A percentile compares a stretch with the other conserved stretches of the same genome.
Evolutionary conservation across 2,329 filamentous ascomycete species (phyloP).

Genomic region (Botrytis paeoniae): DNA sequence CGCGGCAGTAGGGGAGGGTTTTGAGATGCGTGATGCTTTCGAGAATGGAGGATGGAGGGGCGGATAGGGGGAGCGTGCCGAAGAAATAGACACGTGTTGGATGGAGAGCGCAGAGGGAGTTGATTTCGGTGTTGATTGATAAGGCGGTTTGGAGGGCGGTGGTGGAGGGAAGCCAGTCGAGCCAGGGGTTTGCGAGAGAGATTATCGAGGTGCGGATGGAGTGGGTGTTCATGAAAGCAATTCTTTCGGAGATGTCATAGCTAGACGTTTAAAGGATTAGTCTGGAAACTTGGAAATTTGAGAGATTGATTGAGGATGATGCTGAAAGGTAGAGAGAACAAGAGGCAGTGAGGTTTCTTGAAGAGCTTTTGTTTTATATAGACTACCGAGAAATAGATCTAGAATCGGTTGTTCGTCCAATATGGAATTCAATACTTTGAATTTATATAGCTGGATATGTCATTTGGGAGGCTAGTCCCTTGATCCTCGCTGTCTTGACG

Average conservation of each 20-base stretch:
- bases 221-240: conserved; percentile 85
- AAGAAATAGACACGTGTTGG: conserved; percentile 77
- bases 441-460: not conserved
- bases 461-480: not conserved
- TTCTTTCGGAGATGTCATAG: conserved; percentile 67
- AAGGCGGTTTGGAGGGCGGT: conserved; percentile 62
- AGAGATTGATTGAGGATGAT: too few relatives aligned
- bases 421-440: too few relatives aligned
- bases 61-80: conserved; percentile 74
- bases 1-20: conserved; percentile 65
- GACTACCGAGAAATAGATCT: too few relatives aligned
- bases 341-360: not conserved
- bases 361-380: not conserved
- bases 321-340: too few relatives aligned
- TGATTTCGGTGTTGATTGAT: conserved; percentile 75
- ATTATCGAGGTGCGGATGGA: conserved; percentile 79
- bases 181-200: conserved; percentile 89
- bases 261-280: not conserved
- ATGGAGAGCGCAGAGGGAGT: conserved; percentile 63
- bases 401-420: not conserved
- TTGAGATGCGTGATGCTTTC: conserved; percentile 62
- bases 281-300: too few relatives aligned
- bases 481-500: not conserved
- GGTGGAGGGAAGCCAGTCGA: conserved; percentile 70
- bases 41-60: conserved; percentile 58